A percentile compares a stretch with the other conserved stretches of the same genome.
Conservation (phyloP, 371 early-diverging fungal species). For the Massospora cicadina region DNA sequence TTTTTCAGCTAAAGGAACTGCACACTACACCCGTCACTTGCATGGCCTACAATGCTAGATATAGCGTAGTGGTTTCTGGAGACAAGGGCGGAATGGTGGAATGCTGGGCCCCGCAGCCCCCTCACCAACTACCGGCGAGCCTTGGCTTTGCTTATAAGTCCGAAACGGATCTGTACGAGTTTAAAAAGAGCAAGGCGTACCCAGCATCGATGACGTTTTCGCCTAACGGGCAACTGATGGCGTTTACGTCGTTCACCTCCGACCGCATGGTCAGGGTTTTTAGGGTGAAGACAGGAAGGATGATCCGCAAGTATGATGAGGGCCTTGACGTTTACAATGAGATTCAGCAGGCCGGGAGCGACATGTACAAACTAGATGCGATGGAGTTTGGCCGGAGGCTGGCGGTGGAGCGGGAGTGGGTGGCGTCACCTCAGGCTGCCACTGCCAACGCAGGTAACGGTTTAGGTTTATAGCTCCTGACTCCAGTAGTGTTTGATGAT, state of each 20-base stretch:
- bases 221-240: slow-evolving; percentile 61
- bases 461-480: not conserved
- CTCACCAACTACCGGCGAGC: slow-evolving; percentile 35
- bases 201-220: slow-evolving; percentile 77
- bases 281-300: slow-evolving; percentile 62
- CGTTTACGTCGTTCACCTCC: slow-evolving; percentile 54
- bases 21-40: slow-evolving; percentile 61
- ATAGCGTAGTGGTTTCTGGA: slow-evolving; percentile 61
- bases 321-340: slow-evolving; percentile 57
- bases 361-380: slow-evolving; percentile 63
- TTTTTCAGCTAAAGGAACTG: slow-evolving; percentile 39
- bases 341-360: slow-evolving; percentile 75
- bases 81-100: slow-evolving; percentile 80
- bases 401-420: slow-evolving; percentile 75
- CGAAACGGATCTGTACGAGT: slow-evolving; percentile 88
- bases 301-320: slow-evolving; percentile 82
- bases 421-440: slow-evolving; percentile 42
- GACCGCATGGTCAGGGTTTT: slow-evolving; percentile 81
- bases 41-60: slow-evolving; percentile 57
- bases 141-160: slow-evolving; percentile 66
- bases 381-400: slow-evolving; percentile 94
- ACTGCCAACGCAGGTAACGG: slow-evolving; percentile 50
- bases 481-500: slow-evolving; percentile 69
- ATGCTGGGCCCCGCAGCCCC: slow-evolving; percentile 70
- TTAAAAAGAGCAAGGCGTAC: slow-evolving; percentile 55